Evolutionary conservation across 1,284 basidiomycete species (phyloP), one percentile per base, ranked within the genome.

Genomic region (Tranzscheliella williamsii): DNA sequence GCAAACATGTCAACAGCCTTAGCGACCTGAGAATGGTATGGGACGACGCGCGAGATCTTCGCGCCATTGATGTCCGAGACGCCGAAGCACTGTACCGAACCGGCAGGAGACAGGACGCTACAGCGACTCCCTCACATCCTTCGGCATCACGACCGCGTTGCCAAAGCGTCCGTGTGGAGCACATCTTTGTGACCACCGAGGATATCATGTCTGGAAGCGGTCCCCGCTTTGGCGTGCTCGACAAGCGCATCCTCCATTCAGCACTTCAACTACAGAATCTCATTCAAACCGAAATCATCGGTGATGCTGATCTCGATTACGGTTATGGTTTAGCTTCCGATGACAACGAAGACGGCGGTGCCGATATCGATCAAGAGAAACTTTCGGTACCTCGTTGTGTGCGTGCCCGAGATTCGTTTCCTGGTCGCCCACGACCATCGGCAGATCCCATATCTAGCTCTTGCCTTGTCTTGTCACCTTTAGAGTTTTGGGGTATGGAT

Each of bases 111-210:
- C 48, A 47, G 5, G 41, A 39, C 23, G 22, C 53, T 15, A 34
- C 24, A 8, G 4, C 24, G 13, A n/a, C 17, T 13, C 24, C 47
- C 7, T 17, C 36, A 5, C 11, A 31, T 4, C 18, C 48, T 4
- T 6, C 47, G 2, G 38, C 43, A 22, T 51, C 48, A n/a, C 56
- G 49, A 5, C 62, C 53, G 8, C 53, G 53, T 12, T 68, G 66
- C 23, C 50, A 53, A 4, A 42, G 42, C 8, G 43, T 69, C 5
- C 60, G 61, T 9, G 64, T 76, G 30, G 73, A 71, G 21, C 74
- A 76, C 43, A 67, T 75, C 44, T 64, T 76, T 24, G 39, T 76
- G 32, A 75, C 74, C 12, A 68, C 74, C 24, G 71, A 76, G 39
- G 67, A 70, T 22, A 60, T 73, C 26, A 66, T 72, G 39, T 49